A percentile compares a stretch with the other conserved stretches of the same genome.
Evolutionary conservation across 192 early-diverging fungal genomes (phyloP).

Genomic region (Coemansia reversa): DNA sequence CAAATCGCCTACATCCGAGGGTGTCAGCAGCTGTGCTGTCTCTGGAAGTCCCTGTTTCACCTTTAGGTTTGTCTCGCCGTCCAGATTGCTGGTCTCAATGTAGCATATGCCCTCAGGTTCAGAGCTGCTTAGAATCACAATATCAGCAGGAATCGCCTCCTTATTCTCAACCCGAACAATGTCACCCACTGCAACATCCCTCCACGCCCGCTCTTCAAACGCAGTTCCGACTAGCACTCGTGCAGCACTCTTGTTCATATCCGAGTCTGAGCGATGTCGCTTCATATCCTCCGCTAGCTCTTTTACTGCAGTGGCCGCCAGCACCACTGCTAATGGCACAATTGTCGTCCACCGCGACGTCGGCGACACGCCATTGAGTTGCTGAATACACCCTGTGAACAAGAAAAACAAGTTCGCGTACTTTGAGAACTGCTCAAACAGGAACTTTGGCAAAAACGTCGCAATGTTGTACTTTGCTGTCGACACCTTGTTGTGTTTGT

Average conservation of each 20-base stretch:
- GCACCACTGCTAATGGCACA: conserved; percentile 78
- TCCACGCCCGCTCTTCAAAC: conserved; percentile 79
- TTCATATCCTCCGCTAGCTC: conserved; percentile 92
- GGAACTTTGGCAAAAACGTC: conserved; percentile 94
- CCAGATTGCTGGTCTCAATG: conserved; percentile 97
- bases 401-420: conserved; percentile 99
- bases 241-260: conserved; percentile 67
- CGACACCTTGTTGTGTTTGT: conserved; percentile 87
- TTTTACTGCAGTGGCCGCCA: conserved; percentile 87
- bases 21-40: conserved; percentile 71
- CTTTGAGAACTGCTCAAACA: conserved; percentile 97
- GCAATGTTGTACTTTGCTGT: conserved; percentile 94
- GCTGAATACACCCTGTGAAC: conserved; percentile 96
- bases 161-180: conserved; percentile 87
- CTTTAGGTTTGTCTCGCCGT: conserved; percentile 98
- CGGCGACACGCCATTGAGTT: conserved; percentile 93
- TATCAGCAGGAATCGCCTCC: conserved; percentile 89
- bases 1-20: conserved; percentile 62
- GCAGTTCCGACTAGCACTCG: conserved; percentile 59
- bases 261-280: conserved; percentile 72
- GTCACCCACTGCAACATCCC: conserved; percentile 81
- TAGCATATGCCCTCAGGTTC: conserved; percentile 97
- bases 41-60: conserved; percentile 91
- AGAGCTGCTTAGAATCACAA: conserved; percentile 84
- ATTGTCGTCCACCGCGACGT: conserved; percentile 87